These are phyloP conservation scores for Porcisia deanei DNA, from an alignment of 208 protist species.

Conservation along the genomic window DNA sequence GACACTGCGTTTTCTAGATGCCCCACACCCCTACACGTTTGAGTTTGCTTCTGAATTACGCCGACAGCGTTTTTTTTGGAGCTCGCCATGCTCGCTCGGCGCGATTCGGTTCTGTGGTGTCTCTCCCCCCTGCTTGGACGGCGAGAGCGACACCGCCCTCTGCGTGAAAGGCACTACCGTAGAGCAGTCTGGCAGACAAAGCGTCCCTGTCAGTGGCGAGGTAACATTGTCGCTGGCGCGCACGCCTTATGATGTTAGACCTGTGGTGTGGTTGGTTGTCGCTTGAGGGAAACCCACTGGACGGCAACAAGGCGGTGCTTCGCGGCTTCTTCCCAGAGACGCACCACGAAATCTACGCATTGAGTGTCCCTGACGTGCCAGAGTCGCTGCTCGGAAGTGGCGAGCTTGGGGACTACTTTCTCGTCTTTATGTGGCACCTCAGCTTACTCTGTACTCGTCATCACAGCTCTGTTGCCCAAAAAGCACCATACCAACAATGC, in stretches of 20 bases:
- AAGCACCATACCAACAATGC: constrained; percentile 48
- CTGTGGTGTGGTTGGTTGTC: constrained; percentile 85
- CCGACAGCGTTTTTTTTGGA: constrained; percentile 72
- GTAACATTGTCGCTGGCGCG: constrained; percentile 60
- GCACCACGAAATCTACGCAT: constrained; percentile 71
- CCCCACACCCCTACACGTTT: constrained; percentile 66
- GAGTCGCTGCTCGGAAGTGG: constrained; percentile 43
- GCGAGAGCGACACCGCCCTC: constrained; percentile 60
- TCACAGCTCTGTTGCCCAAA: constrained; percentile 39
- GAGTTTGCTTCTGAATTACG: constrained; percentile 58
- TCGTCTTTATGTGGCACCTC: constrained; percentile 45
- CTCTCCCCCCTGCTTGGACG: constrained; percentile 57
- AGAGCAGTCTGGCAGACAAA: constrained; percentile 35
- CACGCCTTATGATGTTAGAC: constrained; percentile 84
- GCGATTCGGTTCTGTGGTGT: constrained; percentile 79
- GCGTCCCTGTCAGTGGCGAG: constrained; percentile 40
- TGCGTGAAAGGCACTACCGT: constrained; percentile 76
- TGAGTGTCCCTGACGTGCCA: constrained; percentile 67
- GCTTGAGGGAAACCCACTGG: constrained; percentile 45
- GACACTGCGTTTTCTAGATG: constrained; percentile 74
- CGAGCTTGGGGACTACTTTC: constrained; percentile 55
- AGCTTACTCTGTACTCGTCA: constrained; percentile 56
- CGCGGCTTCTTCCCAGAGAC: constrained; percentile 68
- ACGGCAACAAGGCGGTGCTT: constrained; percentile 51
- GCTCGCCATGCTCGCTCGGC: constrained; percentile 54